Evolutionary conservation across 108 stramenopile genomes (phyloP).

Genomic region (Fragilariopsis cylindrus): DNA sequence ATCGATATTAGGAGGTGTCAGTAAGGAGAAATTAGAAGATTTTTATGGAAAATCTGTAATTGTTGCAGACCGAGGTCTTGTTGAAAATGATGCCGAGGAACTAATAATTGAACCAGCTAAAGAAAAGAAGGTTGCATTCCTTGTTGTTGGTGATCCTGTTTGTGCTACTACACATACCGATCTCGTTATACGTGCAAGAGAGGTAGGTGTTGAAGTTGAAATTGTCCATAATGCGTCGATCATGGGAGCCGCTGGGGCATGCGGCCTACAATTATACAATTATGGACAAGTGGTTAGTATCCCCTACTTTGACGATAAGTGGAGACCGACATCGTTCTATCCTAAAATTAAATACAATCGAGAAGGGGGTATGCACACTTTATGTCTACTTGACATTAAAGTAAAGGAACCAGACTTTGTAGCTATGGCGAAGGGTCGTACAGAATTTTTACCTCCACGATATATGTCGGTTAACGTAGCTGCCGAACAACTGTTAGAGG

Average conservation of each 20-base stretch:
- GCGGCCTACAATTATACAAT: slow-evolving; percentile 97
- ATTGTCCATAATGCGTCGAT: slow-evolving; percentile 98
- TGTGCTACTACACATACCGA: slow-evolving; percentile 98
- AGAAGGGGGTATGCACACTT: slow-evolving; percentile 97
- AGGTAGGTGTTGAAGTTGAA: slow-evolving; percentile 80
- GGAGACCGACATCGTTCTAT: slow-evolving; percentile 95
- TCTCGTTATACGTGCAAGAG: slow-evolving; percentile 87
- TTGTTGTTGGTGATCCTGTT: slow-evolving; percentile 99
- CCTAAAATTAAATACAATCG: slow-evolving; percentile 95
- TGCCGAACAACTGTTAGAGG: slow-evolving; percentile 90
- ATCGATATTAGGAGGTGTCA: slow-evolving; percentile 85
- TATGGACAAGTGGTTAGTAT: slow-evolving; percentile 99
- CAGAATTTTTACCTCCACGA: slow-evolving; percentile 93
- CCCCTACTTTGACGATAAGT: slow-evolving; percentile 94
- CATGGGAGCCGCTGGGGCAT: slow-evolving; percentile 97
- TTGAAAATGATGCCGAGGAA: slow-evolving; percentile 94
- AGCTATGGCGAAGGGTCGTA: slow-evolving; percentile 89
- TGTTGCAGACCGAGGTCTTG: slow-evolving; percentile 92
- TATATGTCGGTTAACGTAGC: slow-evolving; percentile 96
- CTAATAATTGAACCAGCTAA: slow-evolving; percentile 82
- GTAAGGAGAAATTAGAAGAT: slow-evolving; percentile 80
- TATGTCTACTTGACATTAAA: slow-evolving; percentile 96
- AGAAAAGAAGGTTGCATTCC: slow-evolving; percentile 85
- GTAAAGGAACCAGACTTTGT: slow-evolving; percentile 99
- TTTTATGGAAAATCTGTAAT: slow-evolving; percentile 89